Percentiles rank a stretch among this genome's conserved stretches.
Conservation (phyloP, 352 stramenopile genomes). For the Globisporangium abappressorium region DNA sequence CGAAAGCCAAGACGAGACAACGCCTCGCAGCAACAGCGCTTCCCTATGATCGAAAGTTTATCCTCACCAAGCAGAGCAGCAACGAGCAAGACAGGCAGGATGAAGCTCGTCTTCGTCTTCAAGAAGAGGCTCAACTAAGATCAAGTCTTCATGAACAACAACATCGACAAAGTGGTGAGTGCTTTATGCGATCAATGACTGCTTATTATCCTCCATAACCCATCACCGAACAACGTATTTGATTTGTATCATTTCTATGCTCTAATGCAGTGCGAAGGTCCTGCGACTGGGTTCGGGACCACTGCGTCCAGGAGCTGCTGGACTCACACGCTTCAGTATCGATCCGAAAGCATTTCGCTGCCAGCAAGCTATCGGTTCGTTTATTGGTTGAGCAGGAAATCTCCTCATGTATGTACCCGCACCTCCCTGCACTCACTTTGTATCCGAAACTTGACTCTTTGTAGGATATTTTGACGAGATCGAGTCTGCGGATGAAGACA, state of each 20-base stretch:
- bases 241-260: too few relatives aligned
- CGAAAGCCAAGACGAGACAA: not conserved
- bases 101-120: not conserved
- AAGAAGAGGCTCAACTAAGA: not conserved
- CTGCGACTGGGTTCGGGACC: constrained; percentile 40
- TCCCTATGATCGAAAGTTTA: constrained; percentile 8
- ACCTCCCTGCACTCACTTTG: not conserved
- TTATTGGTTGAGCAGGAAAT: not conserved
- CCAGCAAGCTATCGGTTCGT: constrained; percentile 37
- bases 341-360: constrained; percentile 39
- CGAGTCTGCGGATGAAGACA: not conserved
- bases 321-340: constrained; percentile 15
- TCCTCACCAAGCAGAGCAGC: not conserved
- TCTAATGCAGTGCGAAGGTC: constrained; percentile 14
- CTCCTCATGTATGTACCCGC: not conserved
- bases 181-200: not conserved
- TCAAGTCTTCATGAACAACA: not conserved
- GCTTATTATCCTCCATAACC: not conserved
- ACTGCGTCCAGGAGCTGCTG: constrained; percentile 49
- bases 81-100: not conserved
- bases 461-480: constrained; percentile 19
- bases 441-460: not conserved
- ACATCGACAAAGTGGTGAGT: constrained; percentile 11
- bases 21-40: constrained; percentile 9
- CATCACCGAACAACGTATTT: not conserved